phyloP scores from a whole-genome alignment of 768 basidiomycete species.

The Agaricus sinodeliciosus region DNA sequence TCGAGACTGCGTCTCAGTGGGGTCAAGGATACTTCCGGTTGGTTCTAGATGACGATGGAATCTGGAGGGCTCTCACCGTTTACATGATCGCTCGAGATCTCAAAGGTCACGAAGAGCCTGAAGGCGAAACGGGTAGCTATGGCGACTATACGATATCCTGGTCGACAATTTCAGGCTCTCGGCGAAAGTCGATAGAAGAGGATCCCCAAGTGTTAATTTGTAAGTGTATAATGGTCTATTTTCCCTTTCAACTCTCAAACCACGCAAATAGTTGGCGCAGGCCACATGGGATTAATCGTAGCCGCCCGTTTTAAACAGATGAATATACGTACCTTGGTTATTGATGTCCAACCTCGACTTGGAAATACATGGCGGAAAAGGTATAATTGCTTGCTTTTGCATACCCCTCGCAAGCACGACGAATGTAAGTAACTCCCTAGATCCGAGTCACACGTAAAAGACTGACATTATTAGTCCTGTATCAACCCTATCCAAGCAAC shows the following conservation, averaged over 20 bases:
- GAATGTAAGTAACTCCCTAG: conserved; percentile 1
- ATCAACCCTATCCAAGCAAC: conserved; percentile 1
- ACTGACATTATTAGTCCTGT: neutral
- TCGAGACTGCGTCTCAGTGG: conserved; percentile 7
- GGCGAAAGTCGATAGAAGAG: conserved; percentile 1
- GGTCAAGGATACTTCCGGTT: conserved; percentile 5
- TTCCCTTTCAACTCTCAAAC: neutral
- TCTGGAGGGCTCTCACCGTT: conserved; percentile 5
- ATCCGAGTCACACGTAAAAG: no score
- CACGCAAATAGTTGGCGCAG: conserved; percentile 1
- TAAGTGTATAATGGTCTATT: neutral
- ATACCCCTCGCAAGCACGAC: conserved; percentile 5
- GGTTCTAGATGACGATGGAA: neutral
- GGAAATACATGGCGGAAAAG: conserved; percentile 6
- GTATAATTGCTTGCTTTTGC: conserved; percentile 4
- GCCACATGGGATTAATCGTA: neutral
- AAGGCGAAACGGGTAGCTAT: conserved; percentile 1
- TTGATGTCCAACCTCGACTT: neutral
- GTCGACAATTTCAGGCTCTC: neutral
- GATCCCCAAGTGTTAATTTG: conserved; percentile 2
- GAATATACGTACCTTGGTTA: conserved; percentile 5
- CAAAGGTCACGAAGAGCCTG: conserved; percentile 2
- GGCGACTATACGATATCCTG: conserved; percentile 1
- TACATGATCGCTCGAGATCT: neutral
- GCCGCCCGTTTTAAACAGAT: conserved; percentile 10